A percentile compares a stretch with the other conserved stretches of the same genome.
Evolutionary conservation across 345 rosid genomes (phyloP).

Genomic region (Cochlearia excelsa): DNA sequence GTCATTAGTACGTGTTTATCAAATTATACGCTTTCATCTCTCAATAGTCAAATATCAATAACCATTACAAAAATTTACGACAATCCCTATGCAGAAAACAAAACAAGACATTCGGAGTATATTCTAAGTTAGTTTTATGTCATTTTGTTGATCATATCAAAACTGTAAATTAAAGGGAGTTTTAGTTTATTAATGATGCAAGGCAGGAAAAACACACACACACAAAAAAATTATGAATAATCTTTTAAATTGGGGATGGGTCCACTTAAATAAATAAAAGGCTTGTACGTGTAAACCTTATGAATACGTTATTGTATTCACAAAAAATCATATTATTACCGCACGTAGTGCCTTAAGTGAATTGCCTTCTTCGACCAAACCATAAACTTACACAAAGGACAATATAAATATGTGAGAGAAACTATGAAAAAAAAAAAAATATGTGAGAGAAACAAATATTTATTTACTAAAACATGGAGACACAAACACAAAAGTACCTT

Average conservation of each 20-base stretch:
- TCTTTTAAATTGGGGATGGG: constrained; percentile 26
- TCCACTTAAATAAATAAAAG: constrained; percentile 24
- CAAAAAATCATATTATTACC: background rate
- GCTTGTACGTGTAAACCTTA: constrained; percentile 25
- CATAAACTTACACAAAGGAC: constrained; percentile 28
- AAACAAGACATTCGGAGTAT: constrained; percentile 10
- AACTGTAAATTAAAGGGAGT: background rate
- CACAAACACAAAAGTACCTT: background rate
- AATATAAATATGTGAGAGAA: constrained; percentile 11
- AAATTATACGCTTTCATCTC: constrained; percentile 17
- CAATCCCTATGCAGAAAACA: constrained; percentile 27
- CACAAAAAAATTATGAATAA: background rate
- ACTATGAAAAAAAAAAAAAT: background rate
- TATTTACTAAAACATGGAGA: background rate
- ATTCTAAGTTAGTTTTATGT: constrained; percentile 15
- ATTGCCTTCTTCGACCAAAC: constrained; percentile 27
- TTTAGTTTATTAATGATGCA: too few species aligned
- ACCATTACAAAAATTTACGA: constrained; percentile 16
- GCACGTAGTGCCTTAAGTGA: constrained; percentile 16
- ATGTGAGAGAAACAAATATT: constrained; percentile 1
- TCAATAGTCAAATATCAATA: background rate
- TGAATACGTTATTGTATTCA: constrained; percentile 21
- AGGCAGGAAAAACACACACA: too few species aligned
- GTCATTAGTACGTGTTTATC: constrained; percentile 27
- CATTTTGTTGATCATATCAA: background rate